phyloP scores from a whole-genome alignment of 2,329 filamentous ascomycete species.

The Penicillium hesseltinei region DNA sequence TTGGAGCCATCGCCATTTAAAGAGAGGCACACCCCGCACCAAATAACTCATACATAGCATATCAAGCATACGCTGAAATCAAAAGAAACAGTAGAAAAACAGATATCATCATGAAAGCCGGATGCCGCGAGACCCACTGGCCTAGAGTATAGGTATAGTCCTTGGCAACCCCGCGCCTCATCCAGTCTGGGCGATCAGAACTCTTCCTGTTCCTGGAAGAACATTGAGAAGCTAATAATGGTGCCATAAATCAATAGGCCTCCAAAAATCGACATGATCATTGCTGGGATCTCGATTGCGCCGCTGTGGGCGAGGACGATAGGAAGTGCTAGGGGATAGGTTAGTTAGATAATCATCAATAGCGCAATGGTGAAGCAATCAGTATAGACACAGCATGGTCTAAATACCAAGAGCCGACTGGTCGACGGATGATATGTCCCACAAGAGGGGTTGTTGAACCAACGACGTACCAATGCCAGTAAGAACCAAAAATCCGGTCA shows the following conservation, averaged over 20 bases:
- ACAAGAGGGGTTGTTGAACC: conserved; percentile 2
- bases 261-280: conserved; percentile 92
- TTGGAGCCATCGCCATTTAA: conserved; percentile 13
- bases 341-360: conserved; percentile 10
- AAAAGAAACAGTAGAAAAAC: conserved; percentile 21
- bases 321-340: conserved; percentile 66
- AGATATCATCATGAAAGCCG: conserved; percentile 16
- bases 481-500: conserved; percentile 91
- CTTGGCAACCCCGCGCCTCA: conserved; percentile 3
- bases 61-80: conserved; percentile 21
- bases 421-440: not conserved
- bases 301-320: conserved; percentile 82
- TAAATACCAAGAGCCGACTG: not conserved
- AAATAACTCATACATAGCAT: conserved; percentile 23
- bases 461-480: conserved; percentile 86
- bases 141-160: not conserved
- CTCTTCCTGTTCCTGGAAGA: conserved; percentile 96
- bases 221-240: conserved; percentile 96
- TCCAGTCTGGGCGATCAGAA: conserved; percentile 56
- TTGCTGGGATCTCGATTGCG: conserved; percentile 78
- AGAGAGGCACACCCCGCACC: conserved; percentile 7
- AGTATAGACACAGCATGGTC: not conserved
- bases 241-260: conserved; percentile 95
- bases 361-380: not conserved
- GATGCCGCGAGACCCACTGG: not conserved